Evolutionary conservation across 768 basidiomycete genomes (phyloP).

Genomic region (Suillus variegatus): DNA sequence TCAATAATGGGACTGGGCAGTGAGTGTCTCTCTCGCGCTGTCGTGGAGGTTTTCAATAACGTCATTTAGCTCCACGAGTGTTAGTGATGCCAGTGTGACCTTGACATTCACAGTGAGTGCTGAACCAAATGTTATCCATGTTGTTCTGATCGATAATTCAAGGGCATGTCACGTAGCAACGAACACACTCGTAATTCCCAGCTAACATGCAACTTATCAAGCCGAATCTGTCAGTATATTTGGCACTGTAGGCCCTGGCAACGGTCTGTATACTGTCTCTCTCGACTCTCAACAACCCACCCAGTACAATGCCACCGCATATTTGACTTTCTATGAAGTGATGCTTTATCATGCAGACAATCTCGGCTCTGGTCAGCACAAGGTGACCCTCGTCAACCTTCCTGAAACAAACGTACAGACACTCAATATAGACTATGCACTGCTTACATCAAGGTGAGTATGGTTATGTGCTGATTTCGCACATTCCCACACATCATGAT

Average conservation of each 20-base stretch:
- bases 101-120: slow-evolving; percentile 42
- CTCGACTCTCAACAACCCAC: slow-evolving; percentile 30
- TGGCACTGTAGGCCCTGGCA: slow-evolving; percentile 40
- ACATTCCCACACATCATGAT: not conserved
- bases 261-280: slow-evolving; percentile 36
- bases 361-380: slow-evolving; percentile 41
- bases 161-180: slow-evolving; percentile 22
- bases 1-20: slow-evolving; percentile 46
- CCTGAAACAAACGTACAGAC: slow-evolving; percentile 20
- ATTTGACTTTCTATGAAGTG: slow-evolving; percentile 25
- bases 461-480: not conserved
- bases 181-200: not conserved
- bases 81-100: slow-evolving; percentile 32
- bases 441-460: slow-evolving; percentile 24
- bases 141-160: slow-evolving; percentile 12
- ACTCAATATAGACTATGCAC: slow-evolving; percentile 37
- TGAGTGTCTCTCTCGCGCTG: slow-evolving; percentile 14
- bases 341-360: slow-evolving; percentile 37
- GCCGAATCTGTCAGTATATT: slow-evolving; percentile 49
- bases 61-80: slow-evolving; percentile 33
- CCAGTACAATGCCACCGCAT: slow-evolving; percentile 12
- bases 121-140: not conserved
- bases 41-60: not conserved
- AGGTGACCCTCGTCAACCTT: slow-evolving; percentile 35
- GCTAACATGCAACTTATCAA: slow-evolving; percentile 11